A percentile compares a stretch with the other conserved stretches of the same genome.
phyloP scores from a whole-genome alignment of 495 filamentous ascomycete genomes.

The Tuber borchii region DNA sequence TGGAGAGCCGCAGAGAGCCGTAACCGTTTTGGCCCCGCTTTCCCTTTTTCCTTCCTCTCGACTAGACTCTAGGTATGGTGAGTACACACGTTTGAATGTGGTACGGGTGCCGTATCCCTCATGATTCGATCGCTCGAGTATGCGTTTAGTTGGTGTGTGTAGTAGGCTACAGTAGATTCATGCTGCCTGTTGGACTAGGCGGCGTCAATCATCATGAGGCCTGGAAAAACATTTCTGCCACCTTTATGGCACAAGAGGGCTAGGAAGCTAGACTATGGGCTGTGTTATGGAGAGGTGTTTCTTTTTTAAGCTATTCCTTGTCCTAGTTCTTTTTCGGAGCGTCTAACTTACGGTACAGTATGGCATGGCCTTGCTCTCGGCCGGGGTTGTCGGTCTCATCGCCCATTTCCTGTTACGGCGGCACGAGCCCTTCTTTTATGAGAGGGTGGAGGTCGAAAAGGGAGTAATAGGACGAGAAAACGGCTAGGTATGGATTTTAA shows the following conservation, averaged over 20 bases:
- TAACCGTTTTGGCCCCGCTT: not conserved
- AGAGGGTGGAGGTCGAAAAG: not conserved
- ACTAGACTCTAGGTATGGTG: not conserved
- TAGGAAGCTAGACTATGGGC: not conserved
- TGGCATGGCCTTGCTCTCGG: not conserved
- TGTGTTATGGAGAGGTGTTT: not conserved
- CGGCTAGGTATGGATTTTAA: not conserved
- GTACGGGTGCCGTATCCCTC: not conserved
- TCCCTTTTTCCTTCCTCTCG: not conserved
- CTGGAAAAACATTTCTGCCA: slow-evolving; percentile 3
- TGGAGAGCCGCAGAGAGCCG: not conserved
- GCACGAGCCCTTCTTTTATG: not conserved
- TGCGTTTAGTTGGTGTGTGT: not conserved
- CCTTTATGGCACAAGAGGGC: not conserved
- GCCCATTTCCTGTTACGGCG: not conserved
- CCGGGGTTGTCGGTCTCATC: not conserved
- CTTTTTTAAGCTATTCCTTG: slow-evolving; percentile 1
- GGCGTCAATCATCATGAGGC: slow-evolving; percentile 3
- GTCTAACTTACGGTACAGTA: not conserved
- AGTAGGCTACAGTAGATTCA: not conserved
- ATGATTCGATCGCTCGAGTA: not conserved
- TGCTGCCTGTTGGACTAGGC: not conserved
- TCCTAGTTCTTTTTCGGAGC: not conserved
- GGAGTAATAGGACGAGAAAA: not conserved
- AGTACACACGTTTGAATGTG: not conserved